Base-by-base conservation (phyloP, 805 yeast species). In the Candida morakotiae region DNA sequence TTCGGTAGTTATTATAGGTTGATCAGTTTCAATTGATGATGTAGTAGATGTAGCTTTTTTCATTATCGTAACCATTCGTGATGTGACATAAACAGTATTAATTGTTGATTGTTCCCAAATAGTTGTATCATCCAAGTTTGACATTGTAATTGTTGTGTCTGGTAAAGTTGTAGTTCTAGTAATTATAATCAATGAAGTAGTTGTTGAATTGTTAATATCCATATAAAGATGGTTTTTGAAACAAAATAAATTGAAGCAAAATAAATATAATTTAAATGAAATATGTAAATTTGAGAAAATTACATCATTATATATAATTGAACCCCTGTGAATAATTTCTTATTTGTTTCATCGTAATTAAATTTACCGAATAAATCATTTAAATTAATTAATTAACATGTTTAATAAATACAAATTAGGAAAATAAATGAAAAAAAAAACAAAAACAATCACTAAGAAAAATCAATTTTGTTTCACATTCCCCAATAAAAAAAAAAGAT, bases 151-250 rank as follows among this genome's bases (percentile, higher is more conserved):
- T 13, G 28, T 26, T 11, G 35, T 23, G 15, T 16, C 25, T 32
- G 35, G 28, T 25, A 32, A 22, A 3, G 28, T 32, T 4, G 28
- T 32, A 11, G 35, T 32, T 13, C 11, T 23, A 4, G 35, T 32
- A 5, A 32, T 7, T 9, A 17, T 23, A 24, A 32, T 16, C 3
- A 23, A n/a, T 18, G 35, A 32, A 13, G 35, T 32, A 7, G 35
- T 23, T 16, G 35, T 32, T 31, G 16, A n/a, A 14, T 30, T 25
- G 18, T 30, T 13, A 8, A 21, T 13, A 30, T 9, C 30, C 30
- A 29, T 29, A n/a, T n/a, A n/a, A n/a, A n/a, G n/a, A n/a, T n/a
- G n/a, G n/a, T n/a, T n/a, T n/a, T n/a, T n/a, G n/a, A n/a, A n/a
- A n/a, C n/a, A n/a, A n/a, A n/a, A n/a, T n/a, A 15, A 29, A 21